Base-by-base conservation (phyloP, 2,329 filamentous ascomycete species). In the Fusarium tricinctum region DNA sequence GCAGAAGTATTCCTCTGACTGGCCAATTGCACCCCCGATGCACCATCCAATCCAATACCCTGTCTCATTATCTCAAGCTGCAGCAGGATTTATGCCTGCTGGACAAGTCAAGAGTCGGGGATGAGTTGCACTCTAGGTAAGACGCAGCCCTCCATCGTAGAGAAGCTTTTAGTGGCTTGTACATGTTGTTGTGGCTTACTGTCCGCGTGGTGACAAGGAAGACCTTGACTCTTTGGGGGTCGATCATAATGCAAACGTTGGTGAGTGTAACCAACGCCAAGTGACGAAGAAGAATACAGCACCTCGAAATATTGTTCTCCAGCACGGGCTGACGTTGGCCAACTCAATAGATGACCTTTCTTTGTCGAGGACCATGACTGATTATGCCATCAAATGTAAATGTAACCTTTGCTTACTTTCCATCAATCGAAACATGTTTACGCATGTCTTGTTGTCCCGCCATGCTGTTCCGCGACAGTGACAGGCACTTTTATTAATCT, bases 201-300 rank as follows among this genome's bases (percentile, higher is more conserved):
- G 43, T 59, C 69, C 66, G 69, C 63, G 60, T 69, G 68, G 69
- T 45, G 54, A 58, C 70, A 64, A 56, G 64, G 69, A 51, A 39
- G 38, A 30, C 35, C 40, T 48, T 54, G 52, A 42, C 44, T 62
- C 44, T 59, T 55, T 50, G 26, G 40, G 15, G 23, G 58, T 45
- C 42, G 38, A 58, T 57, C 49, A 62, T 67, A 14, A 63, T 58
- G 58, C 39, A 13, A 33, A 32, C 12, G 40, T 17, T 40, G 30
- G 8, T n/a, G 35, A 13, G 22, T 3, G 14, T 54, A 17, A 35
- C 49, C 23, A 22, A 15, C 38, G 28, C 51, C 33, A 61, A 22
- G 26, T 46, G 61, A 43, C 45, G 3, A 22, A 26, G 35, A 66
- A 66, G 35, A 63, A 66, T 62, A 62, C 13, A 40, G 3, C 12